Base-by-base conservation (phyloP, 225 moss, liverwort and hornwort species). In the Rhytidiadelphus loreus region DNA sequence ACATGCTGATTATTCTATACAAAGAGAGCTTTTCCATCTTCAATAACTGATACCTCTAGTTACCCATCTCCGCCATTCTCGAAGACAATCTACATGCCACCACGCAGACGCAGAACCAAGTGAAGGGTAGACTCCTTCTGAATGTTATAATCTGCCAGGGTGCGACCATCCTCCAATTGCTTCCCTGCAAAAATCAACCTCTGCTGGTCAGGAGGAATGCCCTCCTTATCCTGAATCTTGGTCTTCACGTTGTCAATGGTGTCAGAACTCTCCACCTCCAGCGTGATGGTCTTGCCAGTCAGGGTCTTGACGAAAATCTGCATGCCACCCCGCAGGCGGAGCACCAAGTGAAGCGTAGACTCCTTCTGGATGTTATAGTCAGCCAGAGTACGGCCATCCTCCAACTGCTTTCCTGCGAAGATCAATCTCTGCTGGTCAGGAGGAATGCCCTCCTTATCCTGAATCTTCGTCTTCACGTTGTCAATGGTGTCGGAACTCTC, bases 111-210 rank as follows among this genome's bases (percentile, higher is more conserved):
- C 6, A 90, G 39, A 0, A 90, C 90, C 35, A 90, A n/a, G 7
- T 90, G 90, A 5, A 95, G 63, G 1, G 94, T 95, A 5, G 87
- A 90, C 58, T 90, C 90, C 80, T 90, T 90, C 35, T 90, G 87
- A 0, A 90, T 90, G 29, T 90, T 90, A 4, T 90, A 90, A 8
- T 90, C 87, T 0, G 90, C 90, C 4, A 90, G 33, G 2, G 87
- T 90, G 1, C 85, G 79, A 0, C 88, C 87, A 10, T 90, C 90
- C 10, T 90, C 90, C 90, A 88, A 39, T 39, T 90, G 90, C 87
- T 88, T 90, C 1, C 87, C 87, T 7, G 90, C 90, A 0, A 90
- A 90, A 3, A 90, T 90, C 20, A 90, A 16, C 12, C 90, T 33
- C 83, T 87, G 87, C 84, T 90, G 87, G 17, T 90, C 90, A 18